phyloP scores from a whole-genome alignment of 441 rosid species.

The Populus trichocarpa region DNA sequence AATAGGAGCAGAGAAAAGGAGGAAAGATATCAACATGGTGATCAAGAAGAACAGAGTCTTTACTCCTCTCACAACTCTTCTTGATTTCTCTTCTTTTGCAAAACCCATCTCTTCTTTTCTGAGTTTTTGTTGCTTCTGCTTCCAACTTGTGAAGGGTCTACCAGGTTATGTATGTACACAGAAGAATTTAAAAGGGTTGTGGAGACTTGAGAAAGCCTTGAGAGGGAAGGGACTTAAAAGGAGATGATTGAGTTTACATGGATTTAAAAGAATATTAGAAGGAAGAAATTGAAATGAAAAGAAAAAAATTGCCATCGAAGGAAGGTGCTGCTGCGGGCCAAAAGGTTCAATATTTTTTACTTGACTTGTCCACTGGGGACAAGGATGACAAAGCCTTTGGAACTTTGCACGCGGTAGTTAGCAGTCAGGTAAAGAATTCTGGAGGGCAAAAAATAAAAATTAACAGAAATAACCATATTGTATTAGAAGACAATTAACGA shows the following conservation, averaged over 20 bases:
- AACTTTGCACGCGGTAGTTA: conserved; percentile 23
- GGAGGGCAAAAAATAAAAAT: background rate
- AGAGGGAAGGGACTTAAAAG: conserved; percentile 2
- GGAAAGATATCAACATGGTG: conserved; percentile 67
- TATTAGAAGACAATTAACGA: background rate
- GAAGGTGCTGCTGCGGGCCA: conserved; percentile 3
- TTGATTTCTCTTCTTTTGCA: conserved; percentile 56
- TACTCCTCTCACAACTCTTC: conserved; percentile 44
- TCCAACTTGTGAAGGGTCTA: background rate
- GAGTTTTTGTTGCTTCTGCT: background rate
- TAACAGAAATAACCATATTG: background rate
- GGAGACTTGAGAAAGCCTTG: background rate
- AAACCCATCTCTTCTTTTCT: conserved; percentile 49
- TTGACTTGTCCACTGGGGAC: conserved; percentile 25
- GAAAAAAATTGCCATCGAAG: conserved; percentile 9
- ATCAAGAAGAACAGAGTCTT: conserved; percentile 74
- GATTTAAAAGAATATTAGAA: background rate
- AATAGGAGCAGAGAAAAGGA: conserved; percentile 77
- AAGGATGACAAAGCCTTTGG: conserved; percentile 4
- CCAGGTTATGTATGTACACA: conserved; percentile 13
- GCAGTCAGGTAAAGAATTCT: background rate
- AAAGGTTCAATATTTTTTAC: conserved; percentile 22
- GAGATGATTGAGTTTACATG: background rate
- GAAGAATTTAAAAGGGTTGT: background rate
- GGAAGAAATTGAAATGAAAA: background rate